Evolutionary conservation across 345 rosid genomes (phyloP).

Genomic region (Alliaria petiolata): DNA sequence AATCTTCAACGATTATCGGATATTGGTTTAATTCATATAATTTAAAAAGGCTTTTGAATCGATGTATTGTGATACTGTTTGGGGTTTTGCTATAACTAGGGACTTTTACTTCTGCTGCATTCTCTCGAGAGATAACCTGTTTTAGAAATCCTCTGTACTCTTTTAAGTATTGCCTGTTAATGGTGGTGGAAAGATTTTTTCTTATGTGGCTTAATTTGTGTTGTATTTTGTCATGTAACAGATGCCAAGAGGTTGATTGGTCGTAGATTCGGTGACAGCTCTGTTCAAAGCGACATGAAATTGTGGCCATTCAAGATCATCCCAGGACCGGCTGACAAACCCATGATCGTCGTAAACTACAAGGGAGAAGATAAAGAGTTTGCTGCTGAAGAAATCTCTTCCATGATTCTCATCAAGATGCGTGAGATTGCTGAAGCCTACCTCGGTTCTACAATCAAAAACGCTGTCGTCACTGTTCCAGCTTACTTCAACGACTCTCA

Average conservation of each 20-base stretch:
- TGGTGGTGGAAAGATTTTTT: neutral
- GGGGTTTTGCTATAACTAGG: neutral
- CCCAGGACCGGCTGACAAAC: slow-evolving; percentile 59
- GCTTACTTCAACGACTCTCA: slow-evolving; percentile 76
- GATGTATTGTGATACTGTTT: neutral
- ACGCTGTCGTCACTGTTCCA: slow-evolving; percentile 71
- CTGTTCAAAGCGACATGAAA: slow-evolving; percentile 64
- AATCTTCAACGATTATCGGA: no score
- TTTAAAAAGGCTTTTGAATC: neutral
- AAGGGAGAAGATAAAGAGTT: slow-evolving; percentile 66
- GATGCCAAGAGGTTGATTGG: slow-evolving; percentile 81
- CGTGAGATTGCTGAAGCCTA: slow-evolving; percentile 77
- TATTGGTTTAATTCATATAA: no score
- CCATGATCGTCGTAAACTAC: slow-evolving; percentile 56
- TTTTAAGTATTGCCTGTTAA: no score
- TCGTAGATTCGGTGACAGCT: slow-evolving; percentile 52
- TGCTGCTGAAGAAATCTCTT: slow-evolving; percentile 73
- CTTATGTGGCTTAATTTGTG: neutral
- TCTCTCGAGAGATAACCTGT: neutral
- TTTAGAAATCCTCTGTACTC: neutral
- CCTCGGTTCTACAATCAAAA: slow-evolving; percentile 51
- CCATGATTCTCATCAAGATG: slow-evolving; percentile 77
- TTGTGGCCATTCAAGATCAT: slow-evolving; percentile 67
- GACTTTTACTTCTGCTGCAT: neutral
- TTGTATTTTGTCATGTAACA: slow-evolving; percentile 6